Evolutionary conservation across 805 yeast genomes (phyloP).

Genomic region (Schwanniomyces yamadae): DNA sequence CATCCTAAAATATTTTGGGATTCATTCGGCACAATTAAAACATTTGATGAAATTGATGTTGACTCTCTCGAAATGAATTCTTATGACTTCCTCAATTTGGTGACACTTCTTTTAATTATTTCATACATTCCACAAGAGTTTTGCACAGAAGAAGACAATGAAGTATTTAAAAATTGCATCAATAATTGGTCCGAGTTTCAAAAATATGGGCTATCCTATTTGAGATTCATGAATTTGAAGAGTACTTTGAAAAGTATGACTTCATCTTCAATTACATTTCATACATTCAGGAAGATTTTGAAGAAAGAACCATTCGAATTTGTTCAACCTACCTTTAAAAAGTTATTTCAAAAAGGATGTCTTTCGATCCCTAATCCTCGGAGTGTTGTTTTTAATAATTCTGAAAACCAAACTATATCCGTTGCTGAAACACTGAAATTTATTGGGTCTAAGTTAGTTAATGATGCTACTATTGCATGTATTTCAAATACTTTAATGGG

Average conservation of each 20-base stretch:
- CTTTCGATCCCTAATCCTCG: conserved; percentile 5
- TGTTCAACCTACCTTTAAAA: no score
- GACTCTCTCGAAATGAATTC: conserved; percentile 39
- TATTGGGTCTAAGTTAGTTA: conserved; percentile 37
- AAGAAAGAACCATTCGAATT: no score
- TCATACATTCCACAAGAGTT: conserved; percentile 34
- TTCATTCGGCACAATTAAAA: conserved; percentile 34
- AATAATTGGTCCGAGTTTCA: conserved; percentile 45
- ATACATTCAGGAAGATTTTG: no score
- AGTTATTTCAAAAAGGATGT: conserved; percentile 9
- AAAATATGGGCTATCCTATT: conserved; percentile 40
- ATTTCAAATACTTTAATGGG: conserved; percentile 31
- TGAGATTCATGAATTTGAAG: conserved; percentile 48
- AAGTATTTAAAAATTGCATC: no score
- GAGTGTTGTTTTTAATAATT: conserved; percentile 1
- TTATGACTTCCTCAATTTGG: conserved; percentile 37
- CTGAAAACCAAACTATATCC: background rate
- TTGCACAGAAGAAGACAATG: no score
- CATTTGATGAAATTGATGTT: conserved; percentile 45
- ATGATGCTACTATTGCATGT: conserved; percentile 39
- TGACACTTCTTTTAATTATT: conserved; percentile 50
- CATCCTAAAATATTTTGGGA: conserved; percentile 23
- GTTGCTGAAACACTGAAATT: conserved; percentile 9
- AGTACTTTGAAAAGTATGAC: no score
- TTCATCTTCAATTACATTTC: no score